A percentile compares a stretch with the other conserved stretches of the same genome.
phyloP scores from a whole-genome alignment of 768 basidiomycete genomes.

The Boletales sp. region DNA sequence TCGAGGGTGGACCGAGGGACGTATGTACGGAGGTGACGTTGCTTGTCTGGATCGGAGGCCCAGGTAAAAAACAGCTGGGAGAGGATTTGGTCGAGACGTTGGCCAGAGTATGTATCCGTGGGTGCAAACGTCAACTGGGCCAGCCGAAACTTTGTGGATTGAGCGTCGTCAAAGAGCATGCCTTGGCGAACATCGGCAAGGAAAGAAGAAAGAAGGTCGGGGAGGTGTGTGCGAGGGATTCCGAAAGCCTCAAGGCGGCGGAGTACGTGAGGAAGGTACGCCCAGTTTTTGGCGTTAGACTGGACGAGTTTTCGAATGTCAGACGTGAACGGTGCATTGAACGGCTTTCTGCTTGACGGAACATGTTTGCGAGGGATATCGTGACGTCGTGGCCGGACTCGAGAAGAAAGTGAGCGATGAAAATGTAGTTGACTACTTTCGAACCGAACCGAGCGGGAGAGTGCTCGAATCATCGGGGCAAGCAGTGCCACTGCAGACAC shows the following conservation, averaged over 20 bases:
- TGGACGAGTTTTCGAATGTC: conserved; percentile 31
- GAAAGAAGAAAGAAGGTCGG: conserved; percentile 43
- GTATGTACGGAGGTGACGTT: conserved; percentile 19
- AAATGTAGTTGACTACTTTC: too few species aligned
- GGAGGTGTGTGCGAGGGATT: conserved; percentile 37
- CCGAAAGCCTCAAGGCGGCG: conserved; percentile 48
- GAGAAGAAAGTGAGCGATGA: too few species aligned
- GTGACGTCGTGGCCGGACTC: too few species aligned
- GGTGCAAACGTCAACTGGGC: conserved; percentile 40
- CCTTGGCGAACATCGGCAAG: conserved; percentile 36
- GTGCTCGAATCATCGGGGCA: too few species aligned
- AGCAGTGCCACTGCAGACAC: too few species aligned
- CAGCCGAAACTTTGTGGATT: conserved; percentile 35
- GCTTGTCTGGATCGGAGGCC: conserved; percentile 39
- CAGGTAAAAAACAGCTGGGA: conserved; percentile 56
- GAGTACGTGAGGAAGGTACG: conserved; percentile 25
- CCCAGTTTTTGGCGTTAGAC: conserved; percentile 39
- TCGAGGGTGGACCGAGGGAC: conserved; percentile 34
- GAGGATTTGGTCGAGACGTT: conserved; percentile 45
- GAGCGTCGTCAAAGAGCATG: conserved; percentile 13
- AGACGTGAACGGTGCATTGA: neutral
- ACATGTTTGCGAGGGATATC: neutral
- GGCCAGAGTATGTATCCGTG: conserved; percentile 20
- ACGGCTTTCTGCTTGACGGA: conserved; percentile 1
- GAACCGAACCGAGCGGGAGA: too few species aligned